These are phyloP conservation scores for Serendipita sp. DNA, from an alignment of 768 basidiomycete genomes.

Conservation along the genomic window DNA sequence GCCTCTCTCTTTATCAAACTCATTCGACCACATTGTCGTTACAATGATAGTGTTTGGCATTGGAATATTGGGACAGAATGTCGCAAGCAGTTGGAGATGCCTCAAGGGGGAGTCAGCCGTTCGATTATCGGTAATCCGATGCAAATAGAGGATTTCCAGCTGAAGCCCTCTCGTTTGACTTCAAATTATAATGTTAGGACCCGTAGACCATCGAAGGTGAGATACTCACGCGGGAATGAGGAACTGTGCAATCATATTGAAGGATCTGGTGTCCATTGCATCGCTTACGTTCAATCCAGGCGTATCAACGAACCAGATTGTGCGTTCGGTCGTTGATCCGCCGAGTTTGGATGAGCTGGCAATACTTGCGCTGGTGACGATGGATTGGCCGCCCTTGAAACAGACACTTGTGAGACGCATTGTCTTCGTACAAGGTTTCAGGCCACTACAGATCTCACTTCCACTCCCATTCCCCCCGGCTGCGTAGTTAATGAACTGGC, in stretches of 20 bases:
- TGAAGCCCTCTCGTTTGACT: not conserved
- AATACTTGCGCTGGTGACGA: not conserved
- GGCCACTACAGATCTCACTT: not conserved
- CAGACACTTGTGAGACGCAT: not conserved
- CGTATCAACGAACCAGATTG: conserved; percentile 13
- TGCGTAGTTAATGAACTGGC: too few relatives aligned
- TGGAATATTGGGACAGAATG: not conserved
- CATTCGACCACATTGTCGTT: not conserved
- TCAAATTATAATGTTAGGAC: not conserved
- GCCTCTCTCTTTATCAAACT: not conserved
- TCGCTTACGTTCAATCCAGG: conserved; percentile 16
- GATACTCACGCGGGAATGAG: conserved; percentile 1
- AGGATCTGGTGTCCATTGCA: conserved; percentile 13
- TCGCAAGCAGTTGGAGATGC: not conserved
- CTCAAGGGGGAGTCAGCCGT: not conserved
- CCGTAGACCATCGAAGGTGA: not conserved
- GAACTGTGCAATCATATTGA: conserved; percentile 12
- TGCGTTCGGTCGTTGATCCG: too few relatives aligned
- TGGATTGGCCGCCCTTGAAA: not conserved
- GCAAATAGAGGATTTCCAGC: not conserved
- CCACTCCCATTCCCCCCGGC: not conserved
- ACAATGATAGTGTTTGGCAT: not conserved
- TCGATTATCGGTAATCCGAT: conserved; percentile 1
- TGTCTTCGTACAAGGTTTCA: not conserved
- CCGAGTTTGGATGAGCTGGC: too few relatives aligned